Evolutionary conservation across 495 filamentous ascomycete genomes (phyloP), one percentile per base, ranked within the genome.

Genomic region (Neurospora sp.): DNA sequence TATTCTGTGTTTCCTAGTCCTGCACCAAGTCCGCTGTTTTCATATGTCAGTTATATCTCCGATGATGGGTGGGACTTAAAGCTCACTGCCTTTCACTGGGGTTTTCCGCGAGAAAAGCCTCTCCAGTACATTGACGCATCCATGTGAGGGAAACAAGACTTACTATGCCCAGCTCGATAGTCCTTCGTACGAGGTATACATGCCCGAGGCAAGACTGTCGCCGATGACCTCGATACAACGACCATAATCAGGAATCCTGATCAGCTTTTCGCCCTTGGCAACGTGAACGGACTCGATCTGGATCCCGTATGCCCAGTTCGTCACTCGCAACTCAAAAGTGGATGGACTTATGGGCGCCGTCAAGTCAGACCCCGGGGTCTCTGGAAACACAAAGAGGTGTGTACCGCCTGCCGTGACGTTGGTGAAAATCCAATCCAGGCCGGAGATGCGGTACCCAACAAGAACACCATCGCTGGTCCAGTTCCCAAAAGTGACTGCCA

Each of bases 221-320:
- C 90, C 90, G 72, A 93, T 91, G 59, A 92, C 84, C 74, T 93
- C 90, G 48, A 93, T 87, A 1, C 85, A 87, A 59, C 85, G 86
- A 17, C 74, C 72, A 73, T 84, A 85, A 43, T 84, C 81, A 0
- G 86, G 85, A 21, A 89, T 77, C 74, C 87, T 86, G 77, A 86
- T 77, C 2, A 92, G 79, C 34, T 81, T 80, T 31, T 84, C 84
- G 5, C 83, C 84, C 5, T 79, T 74, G 4, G 81, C 84, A 1
- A 89, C 83, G 66, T 90, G 88, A 1, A 90, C 85, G 11, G 82
- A 79, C 24, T 82, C 79, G 45, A 92, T 86, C 76, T 92, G 90
- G 13, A 91, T 84, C 69, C 89, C 89, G 74, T 86, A 87, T 13
- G 85, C 89, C 90, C 89, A 92, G 74, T 92, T 92, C 2, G 90